Evolutionary conservation across 139 green algal species (phyloP).

Genomic region (Nannochloris sp.): DNA sequence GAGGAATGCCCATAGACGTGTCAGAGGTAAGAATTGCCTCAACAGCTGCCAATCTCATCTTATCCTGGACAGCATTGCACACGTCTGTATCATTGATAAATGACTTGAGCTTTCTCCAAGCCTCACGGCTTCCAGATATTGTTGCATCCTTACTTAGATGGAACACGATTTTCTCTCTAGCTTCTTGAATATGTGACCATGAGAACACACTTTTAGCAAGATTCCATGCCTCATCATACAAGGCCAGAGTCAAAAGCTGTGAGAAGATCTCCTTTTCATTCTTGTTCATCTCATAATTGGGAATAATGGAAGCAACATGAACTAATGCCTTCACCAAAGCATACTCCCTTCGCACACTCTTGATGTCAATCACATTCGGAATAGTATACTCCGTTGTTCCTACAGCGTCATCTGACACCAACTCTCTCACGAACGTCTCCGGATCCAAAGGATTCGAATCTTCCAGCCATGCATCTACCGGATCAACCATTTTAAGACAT

Average conservation of each 20-base stretch:
- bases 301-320: slow-evolving; percentile 13
- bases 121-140: neutral
- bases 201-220: slow-evolving; percentile 15
- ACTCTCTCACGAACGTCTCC: neutral
- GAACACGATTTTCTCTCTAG: slow-evolving; percentile 5
- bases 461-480: slow-evolving; percentile 10
- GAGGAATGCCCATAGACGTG: slow-evolving; percentile 8
- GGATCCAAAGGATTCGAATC: slow-evolving; percentile 9
- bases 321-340: slow-evolving; percentile 11
- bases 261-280: slow-evolving; percentile 14
- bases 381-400: neutral
- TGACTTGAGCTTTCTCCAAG: slow-evolving; percentile 9
- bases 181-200: slow-evolving; percentile 9
- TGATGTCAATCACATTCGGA: slow-evolving; percentile 18
- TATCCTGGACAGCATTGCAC: neutral
- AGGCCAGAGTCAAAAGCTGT: slow-evolving; percentile 17
- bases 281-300: neutral
- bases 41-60: slow-evolving; percentile 12
- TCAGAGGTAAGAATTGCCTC: slow-evolving; percentile 19
- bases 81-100: neutral
- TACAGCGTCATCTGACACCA: neutral
- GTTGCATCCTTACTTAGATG: neutral
- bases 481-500: neutral
- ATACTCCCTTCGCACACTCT: slow-evolving; percentile 13
- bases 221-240: slow-evolving; percentile 20